Evolutionary conservation across 768 basidiomycete genomes (phyloP).

Genomic region (Tricholoma saponaceum): DNA sequence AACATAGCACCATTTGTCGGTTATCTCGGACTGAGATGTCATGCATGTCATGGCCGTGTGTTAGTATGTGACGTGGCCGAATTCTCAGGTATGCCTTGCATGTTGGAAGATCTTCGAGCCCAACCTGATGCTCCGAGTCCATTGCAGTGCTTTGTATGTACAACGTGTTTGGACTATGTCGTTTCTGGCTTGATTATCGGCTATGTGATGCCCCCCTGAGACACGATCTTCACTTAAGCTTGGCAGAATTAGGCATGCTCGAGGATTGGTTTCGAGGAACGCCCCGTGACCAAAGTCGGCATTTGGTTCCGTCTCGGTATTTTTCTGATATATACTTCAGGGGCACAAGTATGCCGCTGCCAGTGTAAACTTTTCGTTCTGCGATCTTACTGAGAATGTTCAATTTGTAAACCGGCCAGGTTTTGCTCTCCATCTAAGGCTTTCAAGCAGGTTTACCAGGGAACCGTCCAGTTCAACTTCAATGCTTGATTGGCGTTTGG

Average conservation of each 20-base stretch:
- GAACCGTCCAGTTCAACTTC: not conserved
- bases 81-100: not conserved
- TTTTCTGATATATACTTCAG: not conserved
- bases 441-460: not conserved
- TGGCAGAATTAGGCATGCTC: not conserved
- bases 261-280: not conserved
- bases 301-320: not conserved
- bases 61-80: not conserved
- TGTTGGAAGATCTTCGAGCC: not conserved
- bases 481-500: not conserved
- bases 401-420: no score
- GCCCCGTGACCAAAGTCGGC: not conserved
- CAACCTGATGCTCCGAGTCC: not conserved
- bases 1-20: no score
- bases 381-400: no score
- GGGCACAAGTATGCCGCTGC: not conserved
- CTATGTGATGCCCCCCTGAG: not conserved
- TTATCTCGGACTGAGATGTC: no score
- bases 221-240: not conserved
- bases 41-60: not conserved
- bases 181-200: not conserved
- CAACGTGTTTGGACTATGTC: not conserved
- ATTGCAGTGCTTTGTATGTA: not conserved
- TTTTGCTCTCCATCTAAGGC: no score
- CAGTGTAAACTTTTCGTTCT: no score